Evolutionary conservation across 2,329 filamentous ascomycete species (phyloP), one percentile per base, ranked within the genome.

Genomic region (Trichoderma sp.): DNA sequence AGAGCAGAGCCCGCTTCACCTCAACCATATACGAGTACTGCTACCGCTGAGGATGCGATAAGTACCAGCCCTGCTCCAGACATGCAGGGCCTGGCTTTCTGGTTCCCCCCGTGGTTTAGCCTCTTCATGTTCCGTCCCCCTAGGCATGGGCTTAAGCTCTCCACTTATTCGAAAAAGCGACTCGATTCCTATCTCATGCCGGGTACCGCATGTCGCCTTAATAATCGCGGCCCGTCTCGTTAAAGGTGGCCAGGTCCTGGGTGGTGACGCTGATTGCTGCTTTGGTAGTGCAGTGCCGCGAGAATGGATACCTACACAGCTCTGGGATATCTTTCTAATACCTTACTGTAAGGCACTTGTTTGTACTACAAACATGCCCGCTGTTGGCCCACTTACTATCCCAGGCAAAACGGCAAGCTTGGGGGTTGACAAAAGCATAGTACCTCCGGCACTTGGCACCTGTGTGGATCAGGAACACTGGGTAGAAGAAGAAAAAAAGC

Each of bases 391-490:
- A 33, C 64, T 67, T 56, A 13, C 55, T 29, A 37, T 59, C 53
- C 47, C 29, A n/a, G 37, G 37, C 35, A 65, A 31, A 21, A 31
- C 33, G 19, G 27, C 61, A 29, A 16, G 29, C 58, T 40, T 47
- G 53, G 27, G 63, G 63, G 37, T 47, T n/a, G 55, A 35, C 43
- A 14, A 49, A 31, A 52, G 53, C 53, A 59, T 52, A n/a, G n/a
- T n/a, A n/a, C 55, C n/a, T 58, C 55, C 64, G 64, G 64, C 64
- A 67, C 40, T 67, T 67, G 55, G 61, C 61, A 43, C 52, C 33
- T 29, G 37, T 47, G 55, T 59, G 53, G 64, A 67, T 67, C 55
- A 58, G 40, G 24, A 24, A 35, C 24, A 49, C 19, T 57, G 33
- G 11, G 33, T 13, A n/a, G 33, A 24, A 24, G 19, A 14, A 40